Conservation (phyloP, 768 basidiomycete genomes). For the Kwoniella shandongensis region DNA sequence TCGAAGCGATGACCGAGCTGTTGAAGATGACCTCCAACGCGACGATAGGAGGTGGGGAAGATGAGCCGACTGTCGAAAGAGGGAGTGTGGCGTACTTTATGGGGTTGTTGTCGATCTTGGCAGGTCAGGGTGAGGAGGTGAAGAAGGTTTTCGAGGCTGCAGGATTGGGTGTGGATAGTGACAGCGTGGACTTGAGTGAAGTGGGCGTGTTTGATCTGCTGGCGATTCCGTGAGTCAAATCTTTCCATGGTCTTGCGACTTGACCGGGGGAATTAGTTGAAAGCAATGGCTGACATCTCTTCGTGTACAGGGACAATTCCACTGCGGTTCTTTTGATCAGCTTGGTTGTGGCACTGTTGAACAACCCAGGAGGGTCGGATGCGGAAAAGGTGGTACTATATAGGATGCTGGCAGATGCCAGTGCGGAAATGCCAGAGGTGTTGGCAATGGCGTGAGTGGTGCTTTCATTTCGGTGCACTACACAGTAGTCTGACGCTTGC, state of each 20-base stretch:
- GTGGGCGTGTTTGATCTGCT: constrained; percentile 29
- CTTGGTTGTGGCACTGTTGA: constrained; percentile 72
- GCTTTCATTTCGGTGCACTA: background rate
- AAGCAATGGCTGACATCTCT: constrained; percentile 1
- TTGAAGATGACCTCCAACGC: constrained; percentile 13
- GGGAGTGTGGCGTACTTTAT: constrained; percentile 39
- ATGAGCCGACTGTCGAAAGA: constrained; percentile 8
- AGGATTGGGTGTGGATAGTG: constrained; percentile 57
- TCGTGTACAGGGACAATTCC: constrained; percentile 57
- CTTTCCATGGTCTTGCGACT: background rate
- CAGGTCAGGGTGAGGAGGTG: constrained; percentile 57
- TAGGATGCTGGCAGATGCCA: constrained; percentile 70
- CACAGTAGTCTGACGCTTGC: background rate
- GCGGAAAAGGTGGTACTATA: constrained; percentile 79
- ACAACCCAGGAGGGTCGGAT: constrained; percentile 69
- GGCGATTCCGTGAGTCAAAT: constrained; percentile 36
- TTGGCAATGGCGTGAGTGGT: constrained; percentile 69
- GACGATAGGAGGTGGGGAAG: constrained; percentile 12
- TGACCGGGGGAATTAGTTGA: background rate
- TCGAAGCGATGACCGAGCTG: constrained; percentile 63
- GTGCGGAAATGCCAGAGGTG: constrained; percentile 67
- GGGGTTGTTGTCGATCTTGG: constrained; percentile 33
- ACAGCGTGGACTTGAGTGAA: constrained; percentile 11
- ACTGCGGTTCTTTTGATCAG: constrained; percentile 72
- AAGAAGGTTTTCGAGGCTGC: constrained; percentile 66